These are phyloP conservation scores for Anaeromyces robustus DNA, from an alignment of 192 early-diverging fungal species.

Conservation along the genomic window DNA sequence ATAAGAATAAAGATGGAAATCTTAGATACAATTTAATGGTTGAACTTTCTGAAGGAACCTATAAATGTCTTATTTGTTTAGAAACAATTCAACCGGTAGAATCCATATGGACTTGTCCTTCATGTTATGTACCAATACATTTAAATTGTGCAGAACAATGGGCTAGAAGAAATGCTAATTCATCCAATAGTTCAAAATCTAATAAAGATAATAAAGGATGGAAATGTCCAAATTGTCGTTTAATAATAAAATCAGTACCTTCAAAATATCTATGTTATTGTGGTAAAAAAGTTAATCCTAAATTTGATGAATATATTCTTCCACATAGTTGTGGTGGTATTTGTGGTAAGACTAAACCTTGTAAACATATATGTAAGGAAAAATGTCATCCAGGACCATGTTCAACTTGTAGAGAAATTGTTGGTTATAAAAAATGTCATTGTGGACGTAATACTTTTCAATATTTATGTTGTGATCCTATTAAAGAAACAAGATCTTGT, in stretches of 20 bases:
- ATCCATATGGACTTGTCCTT: too few relatives aligned
- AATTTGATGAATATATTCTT: conserved; percentile 33
- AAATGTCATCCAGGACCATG: background rate
- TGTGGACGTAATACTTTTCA: conserved; percentile 81
- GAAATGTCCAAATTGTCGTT: conserved; percentile 86
- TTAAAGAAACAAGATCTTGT: conserved; percentile 40
- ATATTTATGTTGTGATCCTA: conserved; percentile 50
- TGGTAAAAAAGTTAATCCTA: conserved; percentile 56
- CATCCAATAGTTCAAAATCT: too few relatives aligned
- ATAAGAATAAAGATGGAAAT: too few relatives aligned
- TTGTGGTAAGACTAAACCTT: conserved; percentile 52
- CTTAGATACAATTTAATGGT: too few relatives aligned
- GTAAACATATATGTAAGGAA: conserved; percentile 37
- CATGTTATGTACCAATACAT: too few relatives aligned
- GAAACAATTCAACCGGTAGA: too few relatives aligned
- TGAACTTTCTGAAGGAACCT: too few relatives aligned
- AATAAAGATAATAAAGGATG: conserved; percentile 19
- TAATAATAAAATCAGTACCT: conserved; percentile 42
- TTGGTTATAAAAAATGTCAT: conserved; percentile 49
- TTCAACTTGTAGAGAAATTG: background rate
- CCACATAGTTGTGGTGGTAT: conserved; percentile 78
- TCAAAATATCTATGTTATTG: conserved; percentile 79
- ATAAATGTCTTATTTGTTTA: too few relatives aligned
- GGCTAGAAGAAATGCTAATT: too few relatives aligned
- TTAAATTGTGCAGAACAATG: too few relatives aligned